These are phyloP conservation scores for Yarrowia sp. DNA, from an alignment of 805 yeast genomes.

Conservation along the genomic window DNA sequence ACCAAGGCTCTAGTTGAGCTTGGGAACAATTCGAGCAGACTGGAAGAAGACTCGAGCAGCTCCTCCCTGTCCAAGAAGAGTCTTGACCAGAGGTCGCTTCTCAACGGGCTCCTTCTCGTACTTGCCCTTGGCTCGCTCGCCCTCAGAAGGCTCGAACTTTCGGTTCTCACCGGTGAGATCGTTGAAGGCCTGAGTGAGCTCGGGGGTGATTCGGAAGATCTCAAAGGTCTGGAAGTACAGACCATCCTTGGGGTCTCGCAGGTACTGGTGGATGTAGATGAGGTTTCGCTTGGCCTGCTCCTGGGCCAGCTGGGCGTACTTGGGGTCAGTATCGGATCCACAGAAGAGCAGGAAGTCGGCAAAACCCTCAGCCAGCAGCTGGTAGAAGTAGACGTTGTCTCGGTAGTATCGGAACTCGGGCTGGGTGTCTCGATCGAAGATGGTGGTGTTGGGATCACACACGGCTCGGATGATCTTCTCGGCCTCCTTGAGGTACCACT, in stretches of 20 bases:
- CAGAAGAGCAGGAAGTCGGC: conserved; percentile 60
- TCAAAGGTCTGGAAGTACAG: conserved; percentile 59
- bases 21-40: conserved; percentile 56
- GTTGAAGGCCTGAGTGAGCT: conserved; percentile 51
- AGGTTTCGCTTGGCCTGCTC: conserved; percentile 44
- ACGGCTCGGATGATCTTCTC: conserved; percentile 52
- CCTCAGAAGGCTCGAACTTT: conserved; percentile 49
- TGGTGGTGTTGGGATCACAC: conserved; percentile 52
- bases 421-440: conserved; percentile 62
- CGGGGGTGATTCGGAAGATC: conserved; percentile 52
- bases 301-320: conserved; percentile 35
- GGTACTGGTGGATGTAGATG: conserved; percentile 53
- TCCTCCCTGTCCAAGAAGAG: conserved; percentile 61
- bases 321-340: conserved; percentile 41
- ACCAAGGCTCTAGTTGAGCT: conserved; percentile 26
- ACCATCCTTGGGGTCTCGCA: conserved; percentile 57
- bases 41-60: conserved; percentile 71
- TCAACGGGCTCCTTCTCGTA: conserved; percentile 37
- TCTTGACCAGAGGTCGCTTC: conserved; percentile 45
- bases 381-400: conserved; percentile 62
- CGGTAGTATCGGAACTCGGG: conserved; percentile 60
- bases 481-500: conserved; percentile 47
- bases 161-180: conserved; percentile 56
- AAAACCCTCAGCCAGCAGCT: conserved; percentile 62
- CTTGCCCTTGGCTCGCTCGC: conserved; percentile 44